Evolutionary conservation across 2,329 filamentous ascomycete genomes (phyloP), one percentile per base, ranked within the genome.

Genomic region (Fusarium zealandicum): DNA sequence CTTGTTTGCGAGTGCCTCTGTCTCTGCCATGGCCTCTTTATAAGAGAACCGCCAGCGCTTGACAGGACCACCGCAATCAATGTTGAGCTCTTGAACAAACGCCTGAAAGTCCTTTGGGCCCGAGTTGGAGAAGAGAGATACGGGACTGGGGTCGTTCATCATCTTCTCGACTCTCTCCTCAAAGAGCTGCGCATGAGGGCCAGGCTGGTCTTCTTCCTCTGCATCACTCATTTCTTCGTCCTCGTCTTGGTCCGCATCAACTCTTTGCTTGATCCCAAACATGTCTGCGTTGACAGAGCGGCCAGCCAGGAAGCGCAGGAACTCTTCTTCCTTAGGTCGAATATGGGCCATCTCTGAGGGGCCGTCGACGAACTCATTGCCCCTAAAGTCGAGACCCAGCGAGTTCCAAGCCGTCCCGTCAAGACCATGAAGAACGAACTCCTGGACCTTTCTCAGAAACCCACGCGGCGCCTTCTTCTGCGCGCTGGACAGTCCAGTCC

Each of bases 51-150:
- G 48, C 43, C 66, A 61, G 7, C 57, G 54, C 39, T 57, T 61
- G 32, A 65, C 63, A 27, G 52, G 54, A 4, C 51, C 57, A 8
- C 59, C 44, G 36, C 61, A 63, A 13, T 43, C 50, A 7, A 25
- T 20, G 18, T 73, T 73, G 35, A 73, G 20, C 22, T 59, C 10
- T 32, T 31, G 20, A 71, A 12, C 13, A 72, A 71, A 6, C 50
- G 33, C 1, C 42, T 22, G 11, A 71, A 25, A 28, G 47, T 51
- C 17, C 65, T 67, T 42, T 1, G 38, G 37, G 16, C 51, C 22
- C 7, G 12, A 16, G 11, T 62, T 55, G n/a, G 40, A 27, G 31
- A 69, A 70, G 4, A 61, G 25, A 5, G 50, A 38, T 5, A 60
- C 10, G 4, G 55, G 54, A 11, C 51, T 51, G 10, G 55, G 31